These are phyloP conservation scores for Tulasnella sp. DNA, from an alignment of 768 basidiomycete genomes.

Conservation along the genomic window DNA sequence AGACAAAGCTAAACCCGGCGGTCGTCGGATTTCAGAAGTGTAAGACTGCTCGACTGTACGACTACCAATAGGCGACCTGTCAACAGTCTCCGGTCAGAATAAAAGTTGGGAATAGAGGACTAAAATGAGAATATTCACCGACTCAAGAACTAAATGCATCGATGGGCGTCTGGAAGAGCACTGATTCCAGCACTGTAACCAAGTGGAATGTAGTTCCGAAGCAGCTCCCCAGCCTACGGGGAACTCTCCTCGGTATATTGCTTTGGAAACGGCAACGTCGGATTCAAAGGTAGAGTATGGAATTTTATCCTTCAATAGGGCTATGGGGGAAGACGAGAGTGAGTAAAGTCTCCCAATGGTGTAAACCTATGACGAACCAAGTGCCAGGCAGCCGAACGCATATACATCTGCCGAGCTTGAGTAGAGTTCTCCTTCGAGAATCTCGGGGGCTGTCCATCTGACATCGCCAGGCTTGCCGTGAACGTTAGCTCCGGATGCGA, in stretches of 20 bases:
- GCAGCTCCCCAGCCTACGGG: not conserved
- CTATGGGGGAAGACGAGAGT: not conserved
- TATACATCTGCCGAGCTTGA: not conserved
- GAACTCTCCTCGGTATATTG: not conserved
- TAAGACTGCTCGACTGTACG: no score
- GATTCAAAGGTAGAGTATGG: not conserved
- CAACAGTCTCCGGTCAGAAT: not conserved
- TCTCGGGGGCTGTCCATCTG: not conserved
- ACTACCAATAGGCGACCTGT: not conserved
- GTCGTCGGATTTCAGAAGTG: no score
- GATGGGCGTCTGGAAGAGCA: not conserved
- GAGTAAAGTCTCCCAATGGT: not conserved
- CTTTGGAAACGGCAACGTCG: not conserved
- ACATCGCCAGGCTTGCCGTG: not conserved
- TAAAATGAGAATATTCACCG: not conserved
- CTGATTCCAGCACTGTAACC: not conserved
- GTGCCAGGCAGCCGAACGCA: not conserved
- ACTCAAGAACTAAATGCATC: not conserved
- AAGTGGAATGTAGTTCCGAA: not conserved
- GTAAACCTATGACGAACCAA: not conserved
- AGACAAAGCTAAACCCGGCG: no score
- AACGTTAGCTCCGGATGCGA: not conserved
- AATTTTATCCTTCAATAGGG: not conserved
- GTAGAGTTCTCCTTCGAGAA: not conserved
- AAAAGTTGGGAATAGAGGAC: not conserved